A percentile compares a stretch with the other conserved stretches of the same genome.
Conservation (phyloP, 208 protist genomes). For the Trichomonas tenax region DNA sequence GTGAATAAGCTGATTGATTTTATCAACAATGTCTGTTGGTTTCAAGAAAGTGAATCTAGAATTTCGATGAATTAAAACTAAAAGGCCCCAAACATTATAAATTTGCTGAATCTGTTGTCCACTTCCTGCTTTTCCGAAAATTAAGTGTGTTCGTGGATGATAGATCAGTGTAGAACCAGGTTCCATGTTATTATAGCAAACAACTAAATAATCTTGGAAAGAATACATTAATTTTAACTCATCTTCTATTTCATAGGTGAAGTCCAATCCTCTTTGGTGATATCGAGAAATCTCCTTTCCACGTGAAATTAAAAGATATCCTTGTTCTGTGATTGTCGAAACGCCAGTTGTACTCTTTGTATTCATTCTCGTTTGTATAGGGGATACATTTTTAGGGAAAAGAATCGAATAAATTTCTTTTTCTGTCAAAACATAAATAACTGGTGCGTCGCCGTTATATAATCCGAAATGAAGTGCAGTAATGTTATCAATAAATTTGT, state of each 20-base stretch:
- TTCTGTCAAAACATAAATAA: neutral
- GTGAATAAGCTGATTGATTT: neutral
- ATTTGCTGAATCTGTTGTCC: neutral
- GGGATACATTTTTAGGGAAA: neutral
- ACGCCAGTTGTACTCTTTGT: neutral
- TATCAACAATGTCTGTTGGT: neutral
- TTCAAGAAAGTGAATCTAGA: neutral
- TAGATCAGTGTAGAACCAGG: neutral
- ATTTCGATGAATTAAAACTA: neutral
- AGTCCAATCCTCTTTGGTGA: neutral
- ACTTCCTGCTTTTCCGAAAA: neutral
- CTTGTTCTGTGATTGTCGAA: neutral
- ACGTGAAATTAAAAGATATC: neutral
- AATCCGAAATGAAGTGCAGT: neutral
- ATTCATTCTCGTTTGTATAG: neutral
- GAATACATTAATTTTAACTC: neutral
- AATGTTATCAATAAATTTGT: neutral
- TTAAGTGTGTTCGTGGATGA: neutral
- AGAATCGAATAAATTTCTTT: neutral
- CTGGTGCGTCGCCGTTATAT: no score
- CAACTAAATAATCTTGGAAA: neutral
- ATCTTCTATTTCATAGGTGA: neutral
- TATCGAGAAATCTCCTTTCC: neutral
- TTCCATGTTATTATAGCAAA: neutral
- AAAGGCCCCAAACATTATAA: neutral